Evolutionary conservation across 2,329 filamentous ascomycete species (phyloP).

Genomic region (Zasmidium angulare): DNA sequence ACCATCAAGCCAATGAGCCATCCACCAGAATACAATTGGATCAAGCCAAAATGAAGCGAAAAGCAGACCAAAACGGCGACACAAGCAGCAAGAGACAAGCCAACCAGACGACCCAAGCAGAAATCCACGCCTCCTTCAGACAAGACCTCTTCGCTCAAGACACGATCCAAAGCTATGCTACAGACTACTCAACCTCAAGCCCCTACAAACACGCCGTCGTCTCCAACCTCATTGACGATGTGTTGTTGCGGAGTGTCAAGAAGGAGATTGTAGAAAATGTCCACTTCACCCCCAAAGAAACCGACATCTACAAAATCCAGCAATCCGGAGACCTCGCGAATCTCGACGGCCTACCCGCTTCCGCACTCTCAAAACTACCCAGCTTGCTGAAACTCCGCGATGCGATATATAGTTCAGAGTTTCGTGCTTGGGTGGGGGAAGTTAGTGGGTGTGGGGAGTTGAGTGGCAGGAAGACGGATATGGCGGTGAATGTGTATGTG

Average conservation of each 20-base stretch:
- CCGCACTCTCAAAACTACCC: conserved; percentile 79
- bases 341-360: conserved; percentile 86
- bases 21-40: too few species aligned
- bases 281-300: conserved; percentile 96
- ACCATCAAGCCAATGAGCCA: too few species aligned
- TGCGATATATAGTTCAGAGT: conserved; percentile 85
- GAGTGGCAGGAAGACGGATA: conserved; percentile 93
- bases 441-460: conserved; percentile 85
- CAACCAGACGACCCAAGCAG: conserved; percentile 38
- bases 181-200: conserved; percentile 62
- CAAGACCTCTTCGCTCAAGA: conserved; percentile 63
- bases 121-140: conserved; percentile 60
- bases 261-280: conserved; percentile 86
- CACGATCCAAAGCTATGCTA: conserved; percentile 59
- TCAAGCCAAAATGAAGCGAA: conserved; percentile 47
- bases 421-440: conserved; percentile 82
- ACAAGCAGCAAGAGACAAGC: conserved; percentile 51
- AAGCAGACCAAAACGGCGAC: conserved; percentile 41
- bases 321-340: conserved; percentile 97
- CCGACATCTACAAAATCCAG: conserved; percentile 99
- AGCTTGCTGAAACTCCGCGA: conserved; percentile 91
- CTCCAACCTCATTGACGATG: conserved; percentile 72
- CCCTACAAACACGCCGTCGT: conserved; percentile 95
- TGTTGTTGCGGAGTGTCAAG: conserved; percentile 81
- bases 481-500: conserved; percentile 98